A percentile compares a stretch with the other conserved stretches of the same genome.
Conservation (phyloP, 1,139 yeast species). For the Zygoascus sp. region DNA sequence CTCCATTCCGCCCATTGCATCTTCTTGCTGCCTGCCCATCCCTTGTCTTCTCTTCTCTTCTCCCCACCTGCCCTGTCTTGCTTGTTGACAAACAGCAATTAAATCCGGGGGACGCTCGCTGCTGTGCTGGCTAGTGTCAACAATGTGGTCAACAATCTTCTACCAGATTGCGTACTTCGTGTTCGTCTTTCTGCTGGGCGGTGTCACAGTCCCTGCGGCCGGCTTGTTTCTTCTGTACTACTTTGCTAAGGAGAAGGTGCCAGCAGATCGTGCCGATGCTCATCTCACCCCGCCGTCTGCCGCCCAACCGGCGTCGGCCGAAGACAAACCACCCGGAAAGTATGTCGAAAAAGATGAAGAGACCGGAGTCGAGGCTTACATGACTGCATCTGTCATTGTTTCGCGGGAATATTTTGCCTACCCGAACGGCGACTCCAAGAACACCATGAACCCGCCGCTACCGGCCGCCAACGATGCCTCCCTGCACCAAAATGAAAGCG, state of each 20-base stretch:
- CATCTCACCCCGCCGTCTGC: conserved; percentile 4
- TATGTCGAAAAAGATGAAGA: conserved; percentile 48
- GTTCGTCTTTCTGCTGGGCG: conserved; percentile 61
- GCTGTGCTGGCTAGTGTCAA: too few relatives aligned
- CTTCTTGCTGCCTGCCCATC: too few relatives aligned
- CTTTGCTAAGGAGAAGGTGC: conserved; percentile 20
- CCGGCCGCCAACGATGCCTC: conserved; percentile 30
- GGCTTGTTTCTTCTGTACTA: conserved; percentile 38
- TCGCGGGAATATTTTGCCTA: conserved; percentile 66
- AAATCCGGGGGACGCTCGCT: too few relatives aligned
- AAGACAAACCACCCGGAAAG: conserved; percentile 3
- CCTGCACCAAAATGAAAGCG: conserved; percentile 45
- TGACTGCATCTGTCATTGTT: conserved; percentile 78
- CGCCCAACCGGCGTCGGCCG: not conserved
- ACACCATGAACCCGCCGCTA: conserved; percentile 29
- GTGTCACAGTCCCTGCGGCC: conserved; percentile 70
- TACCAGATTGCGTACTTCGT: conserved; percentile 25
- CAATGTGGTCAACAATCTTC: conserved; percentile 4
- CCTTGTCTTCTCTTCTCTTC: too few relatives aligned
- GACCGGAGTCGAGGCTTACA: conserved; percentile 61
- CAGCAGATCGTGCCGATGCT: conserved; percentile 32
- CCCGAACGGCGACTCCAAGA: conserved; percentile 33
- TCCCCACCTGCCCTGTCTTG: too few relatives aligned
- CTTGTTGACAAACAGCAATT: too few relatives aligned
- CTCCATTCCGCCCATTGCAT: too few relatives aligned